Conservation (phyloP, 768 basidiomycete species). For the Lactarius sanguifluus region DNA sequence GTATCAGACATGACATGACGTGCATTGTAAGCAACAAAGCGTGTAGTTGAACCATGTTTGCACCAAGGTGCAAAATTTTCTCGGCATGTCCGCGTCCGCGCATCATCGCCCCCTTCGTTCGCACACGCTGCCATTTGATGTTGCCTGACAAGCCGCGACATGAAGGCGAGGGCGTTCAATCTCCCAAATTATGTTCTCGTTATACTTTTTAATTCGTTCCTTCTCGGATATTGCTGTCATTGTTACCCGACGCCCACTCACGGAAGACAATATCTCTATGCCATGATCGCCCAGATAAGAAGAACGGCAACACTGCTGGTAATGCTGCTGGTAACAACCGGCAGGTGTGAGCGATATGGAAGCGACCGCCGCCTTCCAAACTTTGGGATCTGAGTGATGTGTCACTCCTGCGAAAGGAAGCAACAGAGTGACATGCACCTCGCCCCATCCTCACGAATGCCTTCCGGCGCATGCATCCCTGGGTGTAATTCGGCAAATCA, state of each 20-base stretch:
- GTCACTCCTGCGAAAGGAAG: constrained; percentile 14
- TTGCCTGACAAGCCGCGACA: not conserved
- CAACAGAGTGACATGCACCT: not conserved
- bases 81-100: constrained; percentile 3
- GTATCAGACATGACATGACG: not conserved
- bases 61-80: not conserved
- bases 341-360: not conserved
- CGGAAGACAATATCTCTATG: not conserved
- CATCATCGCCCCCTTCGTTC: constrained; percentile 1
- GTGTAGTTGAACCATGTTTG: not conserved
- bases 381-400: not conserved
- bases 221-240: not conserved
- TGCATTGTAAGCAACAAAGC: not conserved
- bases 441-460: not conserved
- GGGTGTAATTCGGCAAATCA: constrained; percentile 7
- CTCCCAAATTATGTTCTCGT: not conserved
- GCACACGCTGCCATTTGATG: constrained; percentile 1
- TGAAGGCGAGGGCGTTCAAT: constrained; percentile 10
- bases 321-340: too few relatives aligned
- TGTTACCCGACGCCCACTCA: too few relatives aligned
- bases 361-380: not conserved
- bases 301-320: not conserved
- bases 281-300: not conserved
- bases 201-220: not conserved
- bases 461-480: not conserved